These are phyloP conservation scores for Acorus gramineus DNA, from an alignment of 106 monocot species.

Conservation along the genomic window DNA sequence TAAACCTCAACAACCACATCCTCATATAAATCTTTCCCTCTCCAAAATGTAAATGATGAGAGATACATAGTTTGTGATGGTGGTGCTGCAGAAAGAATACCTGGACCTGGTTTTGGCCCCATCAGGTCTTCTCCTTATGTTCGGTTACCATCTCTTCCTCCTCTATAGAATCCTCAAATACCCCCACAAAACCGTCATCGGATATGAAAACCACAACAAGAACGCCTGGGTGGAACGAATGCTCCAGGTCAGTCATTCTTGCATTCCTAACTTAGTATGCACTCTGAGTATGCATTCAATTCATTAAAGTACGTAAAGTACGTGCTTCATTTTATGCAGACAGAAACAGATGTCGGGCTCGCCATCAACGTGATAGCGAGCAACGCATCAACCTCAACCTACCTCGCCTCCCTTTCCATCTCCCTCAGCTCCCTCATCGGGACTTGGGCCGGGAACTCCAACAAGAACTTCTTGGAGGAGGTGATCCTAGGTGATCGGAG, in stretches of 20 bases:
- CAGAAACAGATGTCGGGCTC: conserved; percentile 18
- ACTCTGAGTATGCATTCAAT: too few relatives aligned
- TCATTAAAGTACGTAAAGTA: too few relatives aligned
- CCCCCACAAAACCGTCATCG: conserved; percentile 57
- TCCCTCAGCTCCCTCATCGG: conserved; percentile 74
- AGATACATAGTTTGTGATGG: neutral
- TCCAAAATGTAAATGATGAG: conserved; percentile 4
- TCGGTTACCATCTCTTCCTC: conserved; percentile 74
- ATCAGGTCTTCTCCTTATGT: conserved; percentile 45
- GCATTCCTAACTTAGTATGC: too few relatives aligned
- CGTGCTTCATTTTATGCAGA: conserved; percentile 6
- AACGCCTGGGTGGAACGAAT: conserved; percentile 70
- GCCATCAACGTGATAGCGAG: conserved; percentile 45
- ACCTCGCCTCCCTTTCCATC: conserved; percentile 58
- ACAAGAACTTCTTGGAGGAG: conserved; percentile 32
- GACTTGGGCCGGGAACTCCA: conserved; percentile 43
- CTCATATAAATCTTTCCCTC: too few relatives aligned
- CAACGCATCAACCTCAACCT: conserved; percentile 45
- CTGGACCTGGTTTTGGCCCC: conserved; percentile 72
- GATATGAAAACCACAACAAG: conserved; percentile 89
- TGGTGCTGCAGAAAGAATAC: conserved; percentile 32
- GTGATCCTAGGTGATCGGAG: conserved; percentile 54
- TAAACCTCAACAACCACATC: too few relatives aligned
- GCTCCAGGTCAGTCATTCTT: conserved; percentile 31
- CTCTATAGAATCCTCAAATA: conserved; percentile 53